phyloP scores from a whole-genome alignment of 148 eudicot species.

The Camellia lanceoleosa region DNA sequence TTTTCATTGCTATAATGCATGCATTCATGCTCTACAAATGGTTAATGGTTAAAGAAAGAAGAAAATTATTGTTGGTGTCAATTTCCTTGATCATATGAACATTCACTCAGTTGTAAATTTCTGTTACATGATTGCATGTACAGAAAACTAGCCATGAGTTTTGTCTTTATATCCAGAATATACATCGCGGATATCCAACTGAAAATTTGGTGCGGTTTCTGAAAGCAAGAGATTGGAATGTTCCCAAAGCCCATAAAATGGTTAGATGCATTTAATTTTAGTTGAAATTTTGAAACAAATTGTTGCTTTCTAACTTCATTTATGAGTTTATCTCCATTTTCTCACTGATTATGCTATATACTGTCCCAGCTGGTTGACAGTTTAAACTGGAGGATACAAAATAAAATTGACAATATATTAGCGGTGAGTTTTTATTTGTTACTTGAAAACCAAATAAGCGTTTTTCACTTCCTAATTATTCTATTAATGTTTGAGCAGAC shows the following conservation, averaged over 20 bases:
- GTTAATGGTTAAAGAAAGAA: not conserved
- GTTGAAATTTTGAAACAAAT: not conserved
- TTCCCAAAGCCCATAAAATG: constrained; percentile 78
- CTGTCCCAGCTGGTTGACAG: constrained; percentile 68
- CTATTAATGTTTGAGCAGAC: not conserved
- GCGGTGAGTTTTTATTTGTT: constrained; percentile 45
- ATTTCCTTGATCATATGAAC: not conserved
- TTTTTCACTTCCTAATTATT: not conserved
- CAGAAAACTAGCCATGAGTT: not conserved
- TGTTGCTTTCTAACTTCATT: not conserved
- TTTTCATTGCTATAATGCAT: not conserved
- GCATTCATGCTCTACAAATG: not conserved
- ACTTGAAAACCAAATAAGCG: not conserved
- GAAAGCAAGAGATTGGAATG: constrained; percentile 86
- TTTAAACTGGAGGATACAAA: constrained; percentile 89
- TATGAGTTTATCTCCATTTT: not conserved
- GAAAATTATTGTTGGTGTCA: not conserved
- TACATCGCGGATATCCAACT: constrained; percentile 69
- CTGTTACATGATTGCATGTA: not conserved
- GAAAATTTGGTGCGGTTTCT: constrained; percentile 66
- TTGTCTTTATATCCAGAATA: constrained; percentile 45
- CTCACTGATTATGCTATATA: constrained; percentile 21
- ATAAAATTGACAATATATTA: constrained; percentile 78
- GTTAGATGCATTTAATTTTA: constrained; percentile 32
- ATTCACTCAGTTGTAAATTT: not conserved